A percentile compares a stretch with the other conserved stretches of the same genome.
These are phyloP conservation scores for Akanthomyces muscarius DNA, from an alignment of 2,329 filamentous ascomycete species.

Conservation along the genomic window DNA sequence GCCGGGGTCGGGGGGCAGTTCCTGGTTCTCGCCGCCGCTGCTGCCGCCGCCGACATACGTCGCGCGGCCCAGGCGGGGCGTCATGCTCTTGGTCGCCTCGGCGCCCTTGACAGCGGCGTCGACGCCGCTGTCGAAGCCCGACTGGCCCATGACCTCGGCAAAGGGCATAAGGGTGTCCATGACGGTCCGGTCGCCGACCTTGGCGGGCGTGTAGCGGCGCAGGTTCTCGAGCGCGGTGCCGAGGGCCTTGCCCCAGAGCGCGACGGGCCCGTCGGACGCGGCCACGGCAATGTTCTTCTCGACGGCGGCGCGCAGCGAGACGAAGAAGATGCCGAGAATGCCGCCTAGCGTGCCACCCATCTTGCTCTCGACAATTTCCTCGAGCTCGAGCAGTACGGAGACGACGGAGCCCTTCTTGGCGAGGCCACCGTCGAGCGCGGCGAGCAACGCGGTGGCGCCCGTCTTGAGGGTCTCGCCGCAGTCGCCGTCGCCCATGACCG, in stretches of 20 bases:
- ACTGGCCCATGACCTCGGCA: slow-evolving; percentile 42
- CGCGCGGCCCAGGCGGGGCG: slow-evolving; percentile 61
- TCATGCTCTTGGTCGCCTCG: slow-evolving; percentile 61
- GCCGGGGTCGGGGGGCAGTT: slow-evolving; percentile 63
- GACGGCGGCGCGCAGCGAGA: slow-evolving; percentile 42
- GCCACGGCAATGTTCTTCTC: slow-evolving; percentile 33
- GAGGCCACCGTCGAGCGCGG: slow-evolving; percentile 41
- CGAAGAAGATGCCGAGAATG: slow-evolving; percentile 52
- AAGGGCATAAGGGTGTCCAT: slow-evolving; percentile 57
- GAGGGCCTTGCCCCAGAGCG: slow-evolving; percentile 43
- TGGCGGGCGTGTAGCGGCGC: slow-evolving; percentile 50
- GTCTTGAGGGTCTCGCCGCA: slow-evolving; percentile 60
- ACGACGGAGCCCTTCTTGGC: slow-evolving; percentile 42
- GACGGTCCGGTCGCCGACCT: slow-evolving; percentile 53
- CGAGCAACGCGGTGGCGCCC: slow-evolving; percentile 46
- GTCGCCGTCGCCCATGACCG: slow-evolving; percentile 61
- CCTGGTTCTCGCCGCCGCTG: slow-evolving; percentile 46
- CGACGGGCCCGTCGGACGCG: slow-evolving; percentile 29
- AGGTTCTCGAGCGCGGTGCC: slow-evolving; percentile 42
- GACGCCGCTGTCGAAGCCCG: slow-evolving; percentile 53
- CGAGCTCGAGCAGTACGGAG: slow-evolving; percentile 44
- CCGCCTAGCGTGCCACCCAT: slow-evolving; percentile 53
- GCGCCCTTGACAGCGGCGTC: slow-evolving; percentile 56
- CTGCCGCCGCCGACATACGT: slow-evolving; percentile 65
- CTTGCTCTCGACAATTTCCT: slow-evolving; percentile 52